Conservation (phyloP, 2,329 filamentous ascomycete species). For the Mariannaea elegans region DNA sequence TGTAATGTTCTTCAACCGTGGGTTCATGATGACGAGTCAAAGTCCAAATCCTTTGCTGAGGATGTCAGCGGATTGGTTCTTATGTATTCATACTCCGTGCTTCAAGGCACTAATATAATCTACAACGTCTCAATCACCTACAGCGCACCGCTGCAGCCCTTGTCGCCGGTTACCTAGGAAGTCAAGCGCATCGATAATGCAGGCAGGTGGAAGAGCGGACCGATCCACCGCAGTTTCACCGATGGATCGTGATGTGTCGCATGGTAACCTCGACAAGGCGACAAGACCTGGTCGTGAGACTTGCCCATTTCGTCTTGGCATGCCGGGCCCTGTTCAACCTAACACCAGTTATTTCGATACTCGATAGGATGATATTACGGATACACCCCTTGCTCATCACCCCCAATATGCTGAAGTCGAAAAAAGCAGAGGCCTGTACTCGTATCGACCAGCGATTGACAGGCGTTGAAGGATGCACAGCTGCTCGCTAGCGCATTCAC, state of each 20-base stretch:
- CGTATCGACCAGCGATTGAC: not conserved
- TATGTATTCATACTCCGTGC: too few relatives aligned
- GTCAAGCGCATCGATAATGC: too few relatives aligned
- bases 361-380: not conserved
- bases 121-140: too few relatives aligned
- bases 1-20: not conserved
- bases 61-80: too few relatives aligned
- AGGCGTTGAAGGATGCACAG: not conserved
- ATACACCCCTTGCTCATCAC: not conserved
- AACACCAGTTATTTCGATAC: not conserved
- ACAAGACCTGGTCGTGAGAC: not conserved
- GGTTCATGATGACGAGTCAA: not conserved
- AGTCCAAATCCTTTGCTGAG: not conserved
- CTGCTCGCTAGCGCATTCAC: not conserved
- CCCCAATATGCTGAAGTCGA: not conserved
- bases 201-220: slow-evolving; percentile 32
- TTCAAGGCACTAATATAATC: too few relatives aligned
- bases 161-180: too few relatives aligned
- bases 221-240: slow-evolving; percentile 28
- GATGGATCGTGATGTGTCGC: slow-evolving; percentile 1
- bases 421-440: not conserved
- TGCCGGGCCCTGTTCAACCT: not conserved
- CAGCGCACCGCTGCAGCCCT: too few relatives aligned
- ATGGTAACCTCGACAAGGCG: not conserved
- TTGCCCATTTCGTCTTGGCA: slow-evolving; percentile 13